Conservation (phyloP, 495 filamentous ascomycete genomes). For the Hyphodiscus hymeniophilus region DNA sequence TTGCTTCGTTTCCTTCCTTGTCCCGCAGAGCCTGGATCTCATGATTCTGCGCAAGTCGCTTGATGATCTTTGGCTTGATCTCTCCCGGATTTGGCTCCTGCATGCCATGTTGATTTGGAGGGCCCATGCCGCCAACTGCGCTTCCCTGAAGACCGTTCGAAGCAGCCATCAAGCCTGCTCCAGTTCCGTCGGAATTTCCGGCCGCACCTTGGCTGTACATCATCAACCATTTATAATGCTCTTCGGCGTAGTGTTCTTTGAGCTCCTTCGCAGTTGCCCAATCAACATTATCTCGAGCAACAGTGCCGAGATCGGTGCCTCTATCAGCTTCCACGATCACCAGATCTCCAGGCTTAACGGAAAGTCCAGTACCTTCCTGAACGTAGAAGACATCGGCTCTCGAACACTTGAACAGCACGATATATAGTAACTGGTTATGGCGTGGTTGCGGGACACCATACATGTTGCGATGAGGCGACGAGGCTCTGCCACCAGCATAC, state of each 20-base stretch:
- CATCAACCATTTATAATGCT: conserved; percentile 95
- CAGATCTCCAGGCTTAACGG: conserved; percentile 81
- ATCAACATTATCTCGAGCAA: conserved; percentile 73
- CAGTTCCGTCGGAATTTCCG: conserved; percentile 45
- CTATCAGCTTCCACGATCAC: conserved; percentile 97
- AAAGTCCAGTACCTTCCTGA: conserved; percentile 87
- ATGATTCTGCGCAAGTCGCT: conserved; percentile 82
- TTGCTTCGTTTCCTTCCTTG: conserved; percentile 96
- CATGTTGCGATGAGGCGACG: conserved; percentile 51
- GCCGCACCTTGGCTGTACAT: conserved; percentile 82
- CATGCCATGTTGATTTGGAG: conserved; percentile 59
- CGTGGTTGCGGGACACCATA: conserved; percentile 57
- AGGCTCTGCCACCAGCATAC: conserved; percentile 43
- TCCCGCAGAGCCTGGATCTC: conserved; percentile 82
- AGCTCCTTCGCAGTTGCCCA: conserved; percentile 77
- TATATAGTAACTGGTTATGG: conserved; percentile 76
- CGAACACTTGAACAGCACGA: conserved; percentile 92
- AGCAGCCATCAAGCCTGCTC: conserved; percentile 46
- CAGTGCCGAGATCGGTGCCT: conserved; percentile 91
- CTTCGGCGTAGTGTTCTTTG: conserved; percentile 82
- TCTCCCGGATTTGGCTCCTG: conserved; percentile 69
- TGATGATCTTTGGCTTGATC: conserved; percentile 91
- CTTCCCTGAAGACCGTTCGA: conserved; percentile 54
- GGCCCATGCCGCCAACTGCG: conserved; percentile 67
- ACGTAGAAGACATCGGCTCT: conserved; percentile 95